Percentiles rank a stretch among this genome's conserved stretches.
Conservation (phyloP, 495 filamentous ascomycete species). For the Daldinia concentrica region DNA sequence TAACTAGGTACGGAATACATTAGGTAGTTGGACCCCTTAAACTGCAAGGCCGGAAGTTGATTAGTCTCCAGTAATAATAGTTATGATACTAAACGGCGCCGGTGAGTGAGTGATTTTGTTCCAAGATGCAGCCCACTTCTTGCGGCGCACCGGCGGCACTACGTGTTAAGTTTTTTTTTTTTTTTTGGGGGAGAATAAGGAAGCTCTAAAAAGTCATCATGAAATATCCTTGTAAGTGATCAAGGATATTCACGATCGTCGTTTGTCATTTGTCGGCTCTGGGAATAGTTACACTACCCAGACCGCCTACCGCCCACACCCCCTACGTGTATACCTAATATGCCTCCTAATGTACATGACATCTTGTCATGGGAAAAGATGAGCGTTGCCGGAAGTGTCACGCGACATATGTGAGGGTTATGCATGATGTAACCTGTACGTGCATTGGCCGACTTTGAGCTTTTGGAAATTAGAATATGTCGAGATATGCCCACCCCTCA, state of each 20-base stretch:
- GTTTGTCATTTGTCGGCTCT: constrained; percentile 32
- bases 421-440: constrained; percentile 40
- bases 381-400: constrained; percentile 38
- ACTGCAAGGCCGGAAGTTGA: constrained; percentile 9
- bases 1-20: constrained; percentile 3
- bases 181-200: constrained; percentile 7
- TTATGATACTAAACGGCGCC: constrained; percentile 22
- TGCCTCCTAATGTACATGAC: background rate
- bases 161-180: background rate
- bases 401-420: constrained; percentile 42
- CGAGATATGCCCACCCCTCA: constrained; percentile 30
- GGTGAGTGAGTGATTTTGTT: constrained; percentile 44
- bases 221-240: constrained; percentile 19
- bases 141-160: constrained; percentile 15
- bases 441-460: background rate
- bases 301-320: constrained; percentile 15
- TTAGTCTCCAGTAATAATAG: constrained; percentile 31
- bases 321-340: background rate
- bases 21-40: constrained; percentile 35
- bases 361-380: constrained; percentile 24
- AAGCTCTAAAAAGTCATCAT: constrained; percentile 2
- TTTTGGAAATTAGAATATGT: constrained; percentile 7
- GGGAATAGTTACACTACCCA: constrained; percentile 31
- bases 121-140: constrained; percentile 30
- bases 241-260: constrained; percentile 26